phyloP scores from a whole-genome alignment of 371 early-diverging fungal genomes.

The Furculomyces boomerangus region DNA sequence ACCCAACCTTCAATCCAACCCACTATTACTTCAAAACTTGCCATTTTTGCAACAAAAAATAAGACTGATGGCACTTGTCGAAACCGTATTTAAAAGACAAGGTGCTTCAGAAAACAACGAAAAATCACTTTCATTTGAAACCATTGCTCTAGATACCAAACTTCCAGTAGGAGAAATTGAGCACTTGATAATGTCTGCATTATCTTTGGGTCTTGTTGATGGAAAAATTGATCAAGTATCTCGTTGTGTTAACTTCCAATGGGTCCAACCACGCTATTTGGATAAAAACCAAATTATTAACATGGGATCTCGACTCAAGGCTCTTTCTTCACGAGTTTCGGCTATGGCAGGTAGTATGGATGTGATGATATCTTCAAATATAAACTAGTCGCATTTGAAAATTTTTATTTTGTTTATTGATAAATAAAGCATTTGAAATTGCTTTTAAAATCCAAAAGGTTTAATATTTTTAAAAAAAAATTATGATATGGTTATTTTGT shows the following conservation, averaged over 20 bases:
- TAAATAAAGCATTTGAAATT: too few species aligned
- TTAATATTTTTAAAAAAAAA: too few species aligned
- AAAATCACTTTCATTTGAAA: constrained; percentile 61
- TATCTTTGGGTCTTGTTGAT: constrained; percentile 75
- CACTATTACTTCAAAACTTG: constrained; percentile 51
- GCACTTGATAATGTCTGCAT: constrained; percentile 91
- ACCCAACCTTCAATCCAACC: constrained; percentile 35
- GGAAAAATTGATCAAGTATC: constrained; percentile 94
- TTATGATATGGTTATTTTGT: too few species aligned
- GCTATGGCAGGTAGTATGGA: not conserved
- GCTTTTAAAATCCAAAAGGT: too few species aligned
- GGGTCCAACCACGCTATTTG: constrained; percentile 95
- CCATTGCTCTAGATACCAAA: constrained; percentile 73
- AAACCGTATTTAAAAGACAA: constrained; percentile 72
- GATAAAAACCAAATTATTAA: constrained; percentile 63
- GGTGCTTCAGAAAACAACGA: constrained; percentile 34
- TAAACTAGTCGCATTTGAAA: too few species aligned
- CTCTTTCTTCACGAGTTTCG: not conserved
- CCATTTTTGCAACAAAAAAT: constrained; percentile 80
- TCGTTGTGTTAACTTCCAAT: constrained; percentile 60
- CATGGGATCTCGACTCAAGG: constrained; percentile 7
- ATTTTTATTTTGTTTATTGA: too few species aligned
- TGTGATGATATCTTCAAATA: too few species aligned
- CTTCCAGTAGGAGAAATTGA: constrained; percentile 74
- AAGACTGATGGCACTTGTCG: constrained; percentile 90